Evolutionary conservation across 371 early-diverging fungal species (phyloP), one percentile per base, ranked within the genome.

Genomic region (Haplosporangium sp.): DNA sequence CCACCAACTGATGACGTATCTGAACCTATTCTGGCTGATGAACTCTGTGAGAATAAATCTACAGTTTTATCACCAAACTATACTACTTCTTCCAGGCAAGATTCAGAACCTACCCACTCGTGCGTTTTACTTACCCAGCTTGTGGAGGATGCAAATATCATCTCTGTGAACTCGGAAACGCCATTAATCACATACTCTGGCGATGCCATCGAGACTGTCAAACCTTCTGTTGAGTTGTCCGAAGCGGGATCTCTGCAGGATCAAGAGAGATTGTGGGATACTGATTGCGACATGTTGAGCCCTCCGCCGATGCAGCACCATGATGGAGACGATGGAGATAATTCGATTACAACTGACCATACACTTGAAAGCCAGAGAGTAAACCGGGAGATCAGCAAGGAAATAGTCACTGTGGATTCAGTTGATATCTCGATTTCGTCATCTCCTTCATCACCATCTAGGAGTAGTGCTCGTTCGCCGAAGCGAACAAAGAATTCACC

Each of bases 241-340:
- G 10, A 59, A 11, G 38, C 34, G 15, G 39, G 1, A 8, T 11
- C 61, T 44, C 34, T 52, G 17, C 61, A 27, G 50, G 47, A 34
- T 27, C 57, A 48, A 34, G 50, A 50, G 3, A 50, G 40, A n/a
- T 42, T 52, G 10, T 58, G 65, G 65, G 67, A 67, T 3, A 15
- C 50, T 17, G 72, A 72, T 61, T 44, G 56, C 19, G 55, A 72
- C 42, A 67, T 72, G 67, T 37, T 55, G 48, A 72, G 72, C 48
- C 72, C 72, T 10, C 72, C 72, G 13, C 48, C 72, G 10, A 47
- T 44, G 47, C 37, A 34, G 50, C 55, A 69, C 37, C 67, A 72
- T 0, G 67, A 72, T 2, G 55, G 15, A 19, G 67, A 67, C 17
- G 62, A 61, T 4, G 47, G 35, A 8, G 65, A 39, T 19, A n/a